These are phyloP conservation scores for Daedaleopsis sinensis DNA, from an alignment of 768 basidiomycete genomes.

Conservation along the genomic window DNA sequence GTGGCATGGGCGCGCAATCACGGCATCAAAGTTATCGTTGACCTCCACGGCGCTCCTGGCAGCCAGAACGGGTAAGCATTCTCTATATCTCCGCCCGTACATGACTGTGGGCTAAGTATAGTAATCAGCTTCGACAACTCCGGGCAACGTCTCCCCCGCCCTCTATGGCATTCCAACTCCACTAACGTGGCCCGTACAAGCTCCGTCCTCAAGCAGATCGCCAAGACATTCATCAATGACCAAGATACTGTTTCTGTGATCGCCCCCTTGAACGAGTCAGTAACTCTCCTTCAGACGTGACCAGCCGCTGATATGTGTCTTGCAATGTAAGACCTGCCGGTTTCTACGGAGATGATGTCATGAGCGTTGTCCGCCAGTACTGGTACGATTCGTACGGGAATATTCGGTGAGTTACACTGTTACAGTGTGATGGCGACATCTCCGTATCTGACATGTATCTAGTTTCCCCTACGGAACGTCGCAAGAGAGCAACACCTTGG, in stretches of 20 bases:
- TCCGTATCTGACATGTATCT: background rate
- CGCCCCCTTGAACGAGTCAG: constrained; percentile 79
- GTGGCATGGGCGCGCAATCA: constrained; percentile 69
- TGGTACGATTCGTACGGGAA: constrained; percentile 77
- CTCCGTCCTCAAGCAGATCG: constrained; percentile 63
- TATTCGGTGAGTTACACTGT: constrained; percentile 55
- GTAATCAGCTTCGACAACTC: constrained; percentile 75
- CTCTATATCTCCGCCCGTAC: background rate
- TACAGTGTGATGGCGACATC: background rate
- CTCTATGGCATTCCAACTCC: constrained; percentile 70
- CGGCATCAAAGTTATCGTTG: constrained; percentile 81
- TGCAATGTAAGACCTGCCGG: constrained; percentile 65
- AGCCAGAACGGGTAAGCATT: constrained; percentile 72
- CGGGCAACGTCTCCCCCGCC: constrained; percentile 61
- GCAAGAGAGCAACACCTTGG: constrained; percentile 57
- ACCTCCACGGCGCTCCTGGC: constrained; percentile 73
- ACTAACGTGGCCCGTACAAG: constrained; percentile 71
- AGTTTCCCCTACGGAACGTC: constrained; percentile 47
- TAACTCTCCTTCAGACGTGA: background rate
- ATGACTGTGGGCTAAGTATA: background rate
- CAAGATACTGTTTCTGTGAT: constrained; percentile 63
- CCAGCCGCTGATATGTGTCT: background rate
- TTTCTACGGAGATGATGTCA: constrained; percentile 52
- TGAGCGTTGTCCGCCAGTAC: constrained; percentile 58
- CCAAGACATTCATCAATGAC: constrained; percentile 58